A percentile compares a stretch with the other conserved stretches of the same genome.
Conservation (phyloP, 208 protist genomes). For the Trichomonas tenax region DNA sequence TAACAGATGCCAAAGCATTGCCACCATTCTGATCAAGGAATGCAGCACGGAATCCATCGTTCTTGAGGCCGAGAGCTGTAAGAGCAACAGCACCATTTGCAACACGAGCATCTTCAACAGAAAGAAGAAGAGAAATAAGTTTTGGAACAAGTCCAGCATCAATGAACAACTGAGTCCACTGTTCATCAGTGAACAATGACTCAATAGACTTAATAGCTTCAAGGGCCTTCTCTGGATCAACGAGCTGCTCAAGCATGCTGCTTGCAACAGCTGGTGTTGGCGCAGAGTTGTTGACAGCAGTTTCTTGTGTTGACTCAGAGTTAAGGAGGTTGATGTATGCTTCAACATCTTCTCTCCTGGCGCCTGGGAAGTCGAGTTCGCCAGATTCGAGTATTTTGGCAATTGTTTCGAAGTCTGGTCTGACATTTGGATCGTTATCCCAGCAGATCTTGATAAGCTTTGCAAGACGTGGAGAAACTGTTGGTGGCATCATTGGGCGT, state of each 20-base stretch:
- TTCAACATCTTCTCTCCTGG: not conserved
- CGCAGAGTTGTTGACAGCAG: not conserved
- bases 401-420: not conserved
- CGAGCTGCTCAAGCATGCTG: not conserved
- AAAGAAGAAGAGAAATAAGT: not conserved
- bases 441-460: not conserved
- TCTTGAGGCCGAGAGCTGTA: not conserved
- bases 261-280: not conserved
- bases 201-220: not conserved
- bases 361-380: not conserved
- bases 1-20: not conserved
- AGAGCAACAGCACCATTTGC: not conserved
- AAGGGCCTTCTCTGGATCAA: not conserved
- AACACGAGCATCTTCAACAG: not conserved
- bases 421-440: not conserved
- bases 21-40: not conserved
- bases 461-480: not conserved
- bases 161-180: not conserved
- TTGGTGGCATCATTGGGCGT: not conserved
- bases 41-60: not conserved
- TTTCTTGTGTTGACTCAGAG: not conserved
- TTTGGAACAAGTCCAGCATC: not conserved
- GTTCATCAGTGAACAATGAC: not conserved
- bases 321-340: not conserved
- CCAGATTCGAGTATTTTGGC: not conserved